A percentile compares a stretch with the other conserved stretches of the same genome.
Conservation (phyloP, 805 yeast genomes). For the Candida boleticola region DNA sequence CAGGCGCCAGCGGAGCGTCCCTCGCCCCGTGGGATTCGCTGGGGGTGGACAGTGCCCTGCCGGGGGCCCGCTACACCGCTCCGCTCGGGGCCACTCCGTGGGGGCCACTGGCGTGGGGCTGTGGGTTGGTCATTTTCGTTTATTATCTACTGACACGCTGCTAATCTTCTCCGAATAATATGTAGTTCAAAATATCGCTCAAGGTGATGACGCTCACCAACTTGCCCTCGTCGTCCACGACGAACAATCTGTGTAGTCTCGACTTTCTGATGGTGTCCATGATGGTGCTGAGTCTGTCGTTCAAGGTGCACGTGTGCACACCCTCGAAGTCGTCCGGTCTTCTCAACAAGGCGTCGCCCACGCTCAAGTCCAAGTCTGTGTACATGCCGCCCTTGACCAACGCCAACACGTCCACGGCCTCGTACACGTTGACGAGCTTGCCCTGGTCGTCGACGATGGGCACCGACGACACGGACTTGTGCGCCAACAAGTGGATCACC, state of each 20-base stretch:
- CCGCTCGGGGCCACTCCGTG: too few species aligned
- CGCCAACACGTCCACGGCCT: slow-evolving; percentile 91
- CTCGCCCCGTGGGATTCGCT: too few species aligned
- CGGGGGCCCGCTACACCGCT: too few species aligned
- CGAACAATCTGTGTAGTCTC: slow-evolving; percentile 86
- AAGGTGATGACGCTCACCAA: slow-evolving; percentile 83
- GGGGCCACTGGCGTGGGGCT: too few species aligned
- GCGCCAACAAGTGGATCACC: slow-evolving; percentile 78
- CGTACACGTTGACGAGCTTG: slow-evolving; percentile 81
- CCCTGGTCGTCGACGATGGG: slow-evolving; percentile 84
- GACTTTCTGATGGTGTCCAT: slow-evolving; percentile 91
- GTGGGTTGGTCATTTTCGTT: too few species aligned
- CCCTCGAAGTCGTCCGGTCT: slow-evolving; percentile 97
- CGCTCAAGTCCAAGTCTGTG: slow-evolving; percentile 83
- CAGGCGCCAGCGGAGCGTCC: too few species aligned
- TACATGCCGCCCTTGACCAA: slow-evolving; percentile 92
- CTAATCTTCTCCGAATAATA: slow-evolving; percentile 59
- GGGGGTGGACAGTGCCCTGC: too few species aligned
- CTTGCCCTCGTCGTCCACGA: slow-evolving; percentile 80
- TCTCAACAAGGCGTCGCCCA: slow-evolving; percentile 94
- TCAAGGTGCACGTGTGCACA: slow-evolving; percentile 88
- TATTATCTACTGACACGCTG: too few species aligned
- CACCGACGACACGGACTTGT: slow-evolving; percentile 81
- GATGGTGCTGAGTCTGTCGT: slow-evolving; percentile 83
- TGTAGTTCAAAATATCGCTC: slow-evolving; percentile 85